These are phyloP conservation scores for Xylaria sp. DNA, from an alignment of 2,329 filamentous ascomycete genomes.

Conservation along the genomic window DNA sequence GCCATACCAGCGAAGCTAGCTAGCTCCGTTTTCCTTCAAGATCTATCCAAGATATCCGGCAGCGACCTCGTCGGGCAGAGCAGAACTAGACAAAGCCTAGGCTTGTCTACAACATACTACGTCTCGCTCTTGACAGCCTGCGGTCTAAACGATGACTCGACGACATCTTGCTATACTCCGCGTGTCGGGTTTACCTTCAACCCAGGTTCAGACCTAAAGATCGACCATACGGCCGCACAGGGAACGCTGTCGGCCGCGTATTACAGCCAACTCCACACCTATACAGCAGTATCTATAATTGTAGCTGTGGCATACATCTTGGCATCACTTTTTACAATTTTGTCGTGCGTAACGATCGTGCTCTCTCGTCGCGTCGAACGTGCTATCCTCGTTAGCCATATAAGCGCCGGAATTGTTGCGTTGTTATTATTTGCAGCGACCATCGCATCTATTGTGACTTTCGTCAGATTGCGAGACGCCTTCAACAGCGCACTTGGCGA, in stretches of 20 bases:
- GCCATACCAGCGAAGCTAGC: conserved; percentile 47
- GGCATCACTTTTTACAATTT: conserved; percentile 38
- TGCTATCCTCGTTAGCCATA: conserved; percentile 32
- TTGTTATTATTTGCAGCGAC: conserved; percentile 45
- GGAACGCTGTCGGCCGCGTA: conserved; percentile 38
- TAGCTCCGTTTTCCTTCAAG: conserved; percentile 47
- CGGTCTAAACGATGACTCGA: conserved; percentile 38
- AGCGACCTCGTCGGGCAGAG: conserved; percentile 48
- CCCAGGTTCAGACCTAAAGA: conserved; percentile 47
- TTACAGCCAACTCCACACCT: conserved; percentile 42
- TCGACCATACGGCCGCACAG: conserved; percentile 43
- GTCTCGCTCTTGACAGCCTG: conserved; percentile 50
- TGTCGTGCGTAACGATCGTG: conserved; percentile 40
- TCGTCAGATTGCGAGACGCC: conserved; percentile 39
- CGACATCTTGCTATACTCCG: conserved; percentile 44
- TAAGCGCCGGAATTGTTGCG: conserved; percentile 40
- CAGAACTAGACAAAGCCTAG: conserved; percentile 44
- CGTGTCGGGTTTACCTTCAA: conserved; percentile 48
- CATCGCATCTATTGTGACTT: conserved; percentile 43
- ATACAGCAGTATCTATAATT: conserved; percentile 45
- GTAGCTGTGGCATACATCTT: conserved; percentile 47
- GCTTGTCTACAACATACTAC: conserved; percentile 46
- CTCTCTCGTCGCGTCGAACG: conserved; percentile 36
- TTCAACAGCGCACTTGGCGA: conserved; percentile 44
- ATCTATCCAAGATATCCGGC: conserved; percentile 47